Evolutionary conservation across 1,139 yeast genomes (phyloP).

Genomic region (Yamadazyma taylorii): DNA sequence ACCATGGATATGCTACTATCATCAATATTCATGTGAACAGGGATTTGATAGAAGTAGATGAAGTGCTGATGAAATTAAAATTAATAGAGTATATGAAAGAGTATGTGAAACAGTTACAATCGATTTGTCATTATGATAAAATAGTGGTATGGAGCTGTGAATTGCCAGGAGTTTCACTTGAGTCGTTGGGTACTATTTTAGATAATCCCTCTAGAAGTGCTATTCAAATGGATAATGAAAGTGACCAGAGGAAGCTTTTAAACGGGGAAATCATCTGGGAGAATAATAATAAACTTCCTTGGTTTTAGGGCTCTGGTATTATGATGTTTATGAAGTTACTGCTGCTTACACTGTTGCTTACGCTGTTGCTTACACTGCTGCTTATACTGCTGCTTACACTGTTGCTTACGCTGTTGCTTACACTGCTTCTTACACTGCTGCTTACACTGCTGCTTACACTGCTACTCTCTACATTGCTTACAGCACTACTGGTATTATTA

Average conservation of each 20-base stretch:
- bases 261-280: conserved; percentile 41
- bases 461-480: too few relatives aligned
- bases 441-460: too few relatives aligned
- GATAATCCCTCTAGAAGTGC: conserved; percentile 44
- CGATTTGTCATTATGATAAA: conserved; percentile 15
- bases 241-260: conserved; percentile 25
- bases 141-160: conserved; percentile 43
- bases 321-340: too few relatives aligned
- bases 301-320: conserved; percentile 37
- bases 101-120: conserved; percentile 10
- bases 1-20: conserved; percentile 28
- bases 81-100: conserved; percentile 24
- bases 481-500: neutral
- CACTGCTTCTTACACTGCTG: too few relatives aligned
- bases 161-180: conserved; percentile 8
- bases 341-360: too few relatives aligned
- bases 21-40: conserved; percentile 25
- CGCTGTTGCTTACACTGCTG: too few relatives aligned
- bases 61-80: conserved; percentile 14
- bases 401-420: too few relatives aligned
- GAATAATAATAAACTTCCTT: conserved; percentile 44
- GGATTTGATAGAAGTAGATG: conserved; percentile 12
- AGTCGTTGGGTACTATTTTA: conserved; percentile 17
- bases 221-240: conserved; percentile 24
- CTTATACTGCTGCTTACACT: too few relatives aligned